A percentile compares a stretch with the other conserved stretches of the same genome.
Conservation (phyloP, 2,329 filamentous ascomycete genomes). For the Sphaerulina vaccinii region DNA sequence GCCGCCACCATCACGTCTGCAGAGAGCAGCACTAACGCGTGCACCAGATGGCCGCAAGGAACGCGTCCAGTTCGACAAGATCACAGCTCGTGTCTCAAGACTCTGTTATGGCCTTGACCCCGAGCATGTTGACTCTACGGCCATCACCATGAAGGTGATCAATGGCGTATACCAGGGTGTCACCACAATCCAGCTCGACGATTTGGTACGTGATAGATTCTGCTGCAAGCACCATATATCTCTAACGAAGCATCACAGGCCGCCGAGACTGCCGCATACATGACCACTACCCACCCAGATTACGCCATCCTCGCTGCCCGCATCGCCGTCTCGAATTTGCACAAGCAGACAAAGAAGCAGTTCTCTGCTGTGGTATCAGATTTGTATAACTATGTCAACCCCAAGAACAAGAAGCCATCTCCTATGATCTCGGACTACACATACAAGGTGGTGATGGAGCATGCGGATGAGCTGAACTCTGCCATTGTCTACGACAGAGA, state of each 20-base stretch:
- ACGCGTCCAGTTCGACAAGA: constrained; percentile 99
- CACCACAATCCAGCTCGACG: constrained; percentile 92
- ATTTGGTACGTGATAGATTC: constrained; percentile 67
- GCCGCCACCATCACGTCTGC: constrained; percentile 5
- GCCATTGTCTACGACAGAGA: constrained; percentile 99
- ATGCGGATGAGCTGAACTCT: constrained; percentile 96
- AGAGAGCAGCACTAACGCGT: constrained; percentile 24
- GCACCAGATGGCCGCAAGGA: constrained; percentile 92
- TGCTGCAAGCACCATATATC: constrained; percentile 7
- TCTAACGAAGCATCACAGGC: constrained; percentile 58
- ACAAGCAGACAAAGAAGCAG: constrained; percentile 99
- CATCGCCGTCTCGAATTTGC: constrained; percentile 97
- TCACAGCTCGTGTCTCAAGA: constrained; percentile 95
- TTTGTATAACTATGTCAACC: constrained; percentile 94
- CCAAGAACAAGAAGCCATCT: constrained; percentile 76
- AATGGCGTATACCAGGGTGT: constrained; percentile 98
- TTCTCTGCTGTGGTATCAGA: constrained; percentile 95
- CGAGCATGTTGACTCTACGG: constrained; percentile 93
- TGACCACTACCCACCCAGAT: constrained; percentile 98
- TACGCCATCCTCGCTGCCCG: constrained; percentile 97
- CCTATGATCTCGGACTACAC: constrained; percentile 94
- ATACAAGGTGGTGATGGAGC: constrained; percentile 90
- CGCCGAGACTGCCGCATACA: constrained; percentile 97
- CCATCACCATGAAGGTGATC: constrained; percentile 99
- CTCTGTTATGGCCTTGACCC: constrained; percentile 96